These are phyloP conservation scores for Cladosporium sp. DNA, from an alignment of 2,329 filamentous ascomycete species.

Conservation along the genomic window DNA sequence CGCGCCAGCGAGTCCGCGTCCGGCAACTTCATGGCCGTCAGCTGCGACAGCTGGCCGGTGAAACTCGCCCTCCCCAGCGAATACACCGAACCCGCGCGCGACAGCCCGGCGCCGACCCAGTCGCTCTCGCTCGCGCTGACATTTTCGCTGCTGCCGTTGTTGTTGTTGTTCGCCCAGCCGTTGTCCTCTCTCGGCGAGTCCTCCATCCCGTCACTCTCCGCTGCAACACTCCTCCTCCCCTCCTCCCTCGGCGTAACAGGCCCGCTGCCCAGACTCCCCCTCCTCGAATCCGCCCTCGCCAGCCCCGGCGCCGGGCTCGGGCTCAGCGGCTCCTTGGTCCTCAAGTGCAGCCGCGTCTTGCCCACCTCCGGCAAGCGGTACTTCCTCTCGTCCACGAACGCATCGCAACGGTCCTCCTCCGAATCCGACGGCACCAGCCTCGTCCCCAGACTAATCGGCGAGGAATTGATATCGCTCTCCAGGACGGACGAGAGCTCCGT, in stretches of 20 bases:
- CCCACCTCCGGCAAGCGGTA: slow-evolving; percentile 66
- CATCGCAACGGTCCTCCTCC: slow-evolving; percentile 36
- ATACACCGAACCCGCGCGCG: slow-evolving; percentile 79
- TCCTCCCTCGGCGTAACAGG: neutral
- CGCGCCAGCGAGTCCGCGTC: slow-evolving; percentile 77
- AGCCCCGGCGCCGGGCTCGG: slow-evolving; percentile 18
- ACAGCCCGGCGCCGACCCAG: slow-evolving; percentile 58
- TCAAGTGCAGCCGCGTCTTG: slow-evolving; percentile 46
- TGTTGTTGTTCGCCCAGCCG: neutral
- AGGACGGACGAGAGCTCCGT: slow-evolving; percentile 28
- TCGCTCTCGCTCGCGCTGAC: slow-evolving; percentile 53
- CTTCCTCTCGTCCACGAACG: slow-evolving; percentile 63
- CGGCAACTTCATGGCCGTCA: slow-evolving; percentile 84
- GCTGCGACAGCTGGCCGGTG: slow-evolving; percentile 82
- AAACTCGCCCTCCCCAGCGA: slow-evolving; percentile 89
- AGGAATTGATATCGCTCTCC: slow-evolving; percentile 41
- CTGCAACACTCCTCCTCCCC: neutral
- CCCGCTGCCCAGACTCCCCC: neutral
- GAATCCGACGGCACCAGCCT: slow-evolving; percentile 46
- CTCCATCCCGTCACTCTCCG: neutral
- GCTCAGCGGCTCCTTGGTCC: slow-evolving; percentile 27
- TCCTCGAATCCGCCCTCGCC: slow-evolving; percentile 1
- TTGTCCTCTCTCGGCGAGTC: neutral
- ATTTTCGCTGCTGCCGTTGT: slow-evolving; percentile 21
- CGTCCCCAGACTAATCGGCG: slow-evolving; percentile 48